Evolutionary conservation across 371 early-diverging fungal genomes (phyloP), one percentile per base, ranked within the genome.

Genomic region (Actinomucor elegans): DNA sequence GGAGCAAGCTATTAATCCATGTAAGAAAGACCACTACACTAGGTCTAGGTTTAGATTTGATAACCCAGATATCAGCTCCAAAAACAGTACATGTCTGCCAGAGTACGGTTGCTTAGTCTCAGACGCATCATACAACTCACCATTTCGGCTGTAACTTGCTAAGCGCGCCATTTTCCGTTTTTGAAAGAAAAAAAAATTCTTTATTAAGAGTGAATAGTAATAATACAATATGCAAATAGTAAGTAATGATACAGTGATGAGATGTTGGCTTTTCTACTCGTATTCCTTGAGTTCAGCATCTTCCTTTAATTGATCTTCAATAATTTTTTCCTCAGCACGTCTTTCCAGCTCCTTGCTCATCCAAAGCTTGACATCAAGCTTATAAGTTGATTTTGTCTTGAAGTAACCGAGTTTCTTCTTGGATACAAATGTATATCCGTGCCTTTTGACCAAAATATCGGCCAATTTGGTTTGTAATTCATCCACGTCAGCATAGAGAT

Each of bases 321-420:
- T 20, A 20, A 34, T 44, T 36, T 61, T 52, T 34, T 69, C 69
- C 17, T 62, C 40, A 15, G 54, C 59, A 2, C 66, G 50, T 26
- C 38, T 52, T 46, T 72, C 71, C 11, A 70, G 20, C 17, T 69
- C 69, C 20, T 70, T 58, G 12, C 65, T 66, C 69, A 73, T 71
- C 79, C 79, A 78, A 1, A 68, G 46, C 41, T 75, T 72, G 5
- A 78, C 79, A 52, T 78, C 79, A 20, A 78, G 36, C 26, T 54
- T 63, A 59, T 70, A 78, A 17, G 63, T 34, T 1, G 66, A 60
- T 24, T 64, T 69, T 18, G 55, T 48, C 21, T 55, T 54, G 36
- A 61, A 66, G 14, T 24, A 64, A 1, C 74, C 74, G 1, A 51
- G 20, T 29, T 69, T 67, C 24, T 61, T 62, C 8, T 42, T 60